phyloP scores from a whole-genome alignment of 441 rosid genomes.

The Eruca vesicaria region DNA sequence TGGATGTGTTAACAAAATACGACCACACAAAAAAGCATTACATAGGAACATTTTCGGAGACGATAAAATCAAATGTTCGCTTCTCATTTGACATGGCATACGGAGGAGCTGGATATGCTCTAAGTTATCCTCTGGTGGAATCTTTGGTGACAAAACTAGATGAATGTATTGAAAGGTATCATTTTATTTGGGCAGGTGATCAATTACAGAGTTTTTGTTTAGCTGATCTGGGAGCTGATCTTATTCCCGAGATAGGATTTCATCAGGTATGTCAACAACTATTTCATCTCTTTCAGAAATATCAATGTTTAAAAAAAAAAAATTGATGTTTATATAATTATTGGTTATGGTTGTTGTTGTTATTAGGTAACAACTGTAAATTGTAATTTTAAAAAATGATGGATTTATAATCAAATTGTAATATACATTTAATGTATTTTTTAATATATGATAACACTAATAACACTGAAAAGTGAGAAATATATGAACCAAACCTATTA shows the following conservation, averaged over 20 bases:
- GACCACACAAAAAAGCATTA: constrained; percentile 52
- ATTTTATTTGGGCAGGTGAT: constrained; percentile 37
- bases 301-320: no score
- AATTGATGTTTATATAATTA: no score
- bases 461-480: no score
- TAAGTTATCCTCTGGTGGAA: constrained; percentile 54
- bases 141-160: constrained; percentile 41
- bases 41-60: constrained; percentile 52
- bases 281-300: background rate
- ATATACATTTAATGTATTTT: no score
- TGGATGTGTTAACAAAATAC: constrained; percentile 43
- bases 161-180: constrained; percentile 51
- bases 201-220: constrained; percentile 39
- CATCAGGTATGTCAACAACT: constrained; percentile 48
- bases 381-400: no score
- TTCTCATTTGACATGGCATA: constrained; percentile 59
- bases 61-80: constrained; percentile 33
- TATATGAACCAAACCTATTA: no score
- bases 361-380: no score
- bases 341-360: no score
- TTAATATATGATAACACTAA: no score
- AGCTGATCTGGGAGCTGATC: constrained; percentile 45
- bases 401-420: no score
- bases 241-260: constrained; percentile 42
- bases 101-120: constrained; percentile 63